Evolutionary conservation across 2,329 filamentous ascomycete species (phyloP).

Genomic region (Seiridium unicorne): DNA sequence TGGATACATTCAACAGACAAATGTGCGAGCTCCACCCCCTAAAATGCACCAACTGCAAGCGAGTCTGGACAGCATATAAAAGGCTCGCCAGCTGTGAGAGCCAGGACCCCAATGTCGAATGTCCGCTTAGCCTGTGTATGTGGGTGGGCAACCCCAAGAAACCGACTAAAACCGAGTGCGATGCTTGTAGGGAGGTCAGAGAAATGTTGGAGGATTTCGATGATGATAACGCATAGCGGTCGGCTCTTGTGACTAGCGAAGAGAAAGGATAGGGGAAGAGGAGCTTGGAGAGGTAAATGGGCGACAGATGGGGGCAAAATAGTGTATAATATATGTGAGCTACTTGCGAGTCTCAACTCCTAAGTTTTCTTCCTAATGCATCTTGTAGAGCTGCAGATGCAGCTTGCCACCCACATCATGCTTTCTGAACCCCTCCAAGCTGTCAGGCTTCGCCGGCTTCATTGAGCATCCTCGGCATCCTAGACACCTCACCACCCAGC

Average conservation of each 20-base stretch:
- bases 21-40: constrained; percentile 37
- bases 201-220: constrained; percentile 27
- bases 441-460: no score
- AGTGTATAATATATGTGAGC: no score
- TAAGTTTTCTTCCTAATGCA: no score
- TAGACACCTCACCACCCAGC: no score
- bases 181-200: constrained; percentile 24
- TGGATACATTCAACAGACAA: neutral
- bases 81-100: constrained; percentile 36
- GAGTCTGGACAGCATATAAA: constrained; percentile 29
- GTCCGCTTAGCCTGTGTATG: constrained; percentile 34
- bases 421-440: no score
- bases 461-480: no score
- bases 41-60: constrained; percentile 29
- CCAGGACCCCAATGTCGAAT: constrained; percentile 24
- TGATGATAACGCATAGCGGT: constrained; percentile 10
- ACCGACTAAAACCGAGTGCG: constrained; percentile 31
- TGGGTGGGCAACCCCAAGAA: constrained; percentile 31
- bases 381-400: no score
- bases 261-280: neutral
- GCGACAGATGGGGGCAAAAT: no score
- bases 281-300: no score
- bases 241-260: neutral
- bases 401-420: no score
- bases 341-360: no score